Evolutionary conservation across 345 rosid species (phyloP).

Genomic region (Ceriops decandra): DNA sequence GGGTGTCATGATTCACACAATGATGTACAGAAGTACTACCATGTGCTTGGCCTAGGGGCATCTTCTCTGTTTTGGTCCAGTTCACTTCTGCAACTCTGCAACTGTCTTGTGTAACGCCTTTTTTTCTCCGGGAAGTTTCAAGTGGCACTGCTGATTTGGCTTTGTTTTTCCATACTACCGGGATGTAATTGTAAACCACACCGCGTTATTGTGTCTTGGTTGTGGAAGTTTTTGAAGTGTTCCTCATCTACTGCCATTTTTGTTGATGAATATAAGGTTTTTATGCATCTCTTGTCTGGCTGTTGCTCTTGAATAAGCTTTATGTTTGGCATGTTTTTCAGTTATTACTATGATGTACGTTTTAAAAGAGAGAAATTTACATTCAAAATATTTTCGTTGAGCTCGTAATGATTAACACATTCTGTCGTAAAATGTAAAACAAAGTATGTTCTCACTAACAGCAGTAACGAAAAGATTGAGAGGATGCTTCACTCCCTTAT

Average conservation of each 20-base stretch:
- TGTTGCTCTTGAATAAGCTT: too few species aligned
- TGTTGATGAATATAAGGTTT: too few species aligned
- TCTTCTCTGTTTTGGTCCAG: slow-evolving; percentile 27
- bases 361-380: too few species aligned
- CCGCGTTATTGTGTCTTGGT: slow-evolving; percentile 15
- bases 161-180: slow-evolving; percentile 1
- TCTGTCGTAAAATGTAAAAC: too few species aligned
- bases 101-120: slow-evolving; percentile 5
- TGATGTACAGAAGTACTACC: slow-evolving; percentile 31
- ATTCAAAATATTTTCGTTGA: too few species aligned
- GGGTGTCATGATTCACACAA: slow-evolving; percentile 20
- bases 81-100: slow-evolving; percentile 30
- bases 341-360: too few species aligned
- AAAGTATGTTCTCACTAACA: too few species aligned
- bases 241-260: neutral
- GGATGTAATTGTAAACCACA: slow-evolving; percentile 21
- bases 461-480: too few species aligned
- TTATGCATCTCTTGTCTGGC: too few species aligned
- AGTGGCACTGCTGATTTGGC: slow-evolving; percentile 9
- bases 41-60: slow-evolving; percentile 19
- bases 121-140: slow-evolving; percentile 17
- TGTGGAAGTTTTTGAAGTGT: slow-evolving; percentile 24
- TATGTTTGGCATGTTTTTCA: too few species aligned
- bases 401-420: too few species aligned
- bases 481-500: too few species aligned